Percentiles rank a stretch among this genome's conserved stretches.
Conservation (phyloP, 768 basidiomycete genomes). For the Omphalotus guepiniiformis region DNA sequence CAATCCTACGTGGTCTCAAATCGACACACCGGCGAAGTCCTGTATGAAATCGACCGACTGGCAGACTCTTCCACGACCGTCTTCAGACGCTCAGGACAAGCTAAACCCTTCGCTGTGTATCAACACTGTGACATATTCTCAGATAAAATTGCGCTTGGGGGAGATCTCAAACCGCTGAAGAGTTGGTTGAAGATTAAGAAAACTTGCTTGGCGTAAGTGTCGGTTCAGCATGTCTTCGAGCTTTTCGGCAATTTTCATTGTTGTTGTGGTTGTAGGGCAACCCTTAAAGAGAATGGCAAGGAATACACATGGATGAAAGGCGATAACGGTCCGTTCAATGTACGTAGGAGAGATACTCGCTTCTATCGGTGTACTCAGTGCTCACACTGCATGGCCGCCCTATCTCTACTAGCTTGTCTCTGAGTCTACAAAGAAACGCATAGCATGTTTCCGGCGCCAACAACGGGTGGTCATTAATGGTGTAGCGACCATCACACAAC, state of each 20-base stretch:
- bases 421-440: neutral
- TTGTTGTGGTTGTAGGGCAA: neutral
- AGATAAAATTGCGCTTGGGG: neutral
- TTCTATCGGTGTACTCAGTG: too few relatives aligned
- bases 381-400: neutral
- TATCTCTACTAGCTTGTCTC: neutral
- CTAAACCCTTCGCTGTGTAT: neutral
- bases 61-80: neutral
- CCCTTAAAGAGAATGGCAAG: neutral
- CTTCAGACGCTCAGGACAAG: neutral
- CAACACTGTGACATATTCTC: neutral
- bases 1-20: neutral
- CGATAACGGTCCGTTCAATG: neutral
- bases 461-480: neutral
- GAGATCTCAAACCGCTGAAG: neutral
- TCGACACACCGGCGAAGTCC: neutral
- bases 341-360: neutral
- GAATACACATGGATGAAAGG: conserved; percentile 3
- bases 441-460: neutral
- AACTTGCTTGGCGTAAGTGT: neutral
- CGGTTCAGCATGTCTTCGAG: too few relatives aligned
- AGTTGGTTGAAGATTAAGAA: neutral
- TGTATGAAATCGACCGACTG: neutral
- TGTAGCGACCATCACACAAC: neutral
- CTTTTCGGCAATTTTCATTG: neutral